phyloP scores from a whole-genome alignment of 495 filamentous ascomycete genomes.

The Cryomyces minteri region DNA sequence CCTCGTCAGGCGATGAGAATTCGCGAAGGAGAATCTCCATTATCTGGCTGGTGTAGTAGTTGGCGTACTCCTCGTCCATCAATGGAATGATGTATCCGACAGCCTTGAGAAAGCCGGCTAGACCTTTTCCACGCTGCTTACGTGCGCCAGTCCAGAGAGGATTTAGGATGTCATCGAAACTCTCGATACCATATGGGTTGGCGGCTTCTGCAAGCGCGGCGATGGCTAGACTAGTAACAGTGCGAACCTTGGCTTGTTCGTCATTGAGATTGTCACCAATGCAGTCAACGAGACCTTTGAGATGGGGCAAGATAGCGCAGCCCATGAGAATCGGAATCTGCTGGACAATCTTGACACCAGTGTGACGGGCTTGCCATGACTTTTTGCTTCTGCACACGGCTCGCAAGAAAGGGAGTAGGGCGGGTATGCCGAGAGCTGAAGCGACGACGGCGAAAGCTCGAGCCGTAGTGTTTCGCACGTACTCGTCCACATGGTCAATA shows the following conservation, averaged over 20 bases:
- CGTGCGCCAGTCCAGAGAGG: constrained; percentile 90
- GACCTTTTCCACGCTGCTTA: constrained; percentile 89
- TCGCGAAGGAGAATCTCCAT: constrained; percentile 97
- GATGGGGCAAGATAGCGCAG: constrained; percentile 86
- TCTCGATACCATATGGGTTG: constrained; percentile 97
- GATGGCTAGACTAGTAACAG: constrained; percentile 87
- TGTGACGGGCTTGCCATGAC: constrained; percentile 96
- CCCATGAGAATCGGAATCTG: constrained; percentile 99
- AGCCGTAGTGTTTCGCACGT: constrained; percentile 97
- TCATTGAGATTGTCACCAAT: constrained; percentile 92
- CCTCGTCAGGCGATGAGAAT: constrained; percentile 91
- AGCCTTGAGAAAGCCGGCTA: constrained; percentile 92
- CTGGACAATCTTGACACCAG: constrained; percentile 98
- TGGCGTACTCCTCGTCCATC: constrained; percentile 99
- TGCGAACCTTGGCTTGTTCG: constrained; percentile 93
- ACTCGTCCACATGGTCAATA: constrained; percentile 97
- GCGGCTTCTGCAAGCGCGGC: constrained; percentile 92
- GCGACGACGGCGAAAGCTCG: constrained; percentile 96
- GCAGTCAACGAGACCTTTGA: constrained; percentile 92
- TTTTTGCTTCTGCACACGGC: constrained; percentile 96
- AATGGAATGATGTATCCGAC: constrained; percentile 97
- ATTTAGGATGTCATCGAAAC: constrained; percentile 93
- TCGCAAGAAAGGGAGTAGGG: constrained; percentile 82
- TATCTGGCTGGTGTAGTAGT: constrained; percentile 96
- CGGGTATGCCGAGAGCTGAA: constrained; percentile 88